A percentile compares a stretch with the other conserved stretches of the same genome.
Evolutionary conservation across 2,329 filamentous ascomycete species (phyloP).

Genomic region (Trichocomaceae sp.): DNA sequence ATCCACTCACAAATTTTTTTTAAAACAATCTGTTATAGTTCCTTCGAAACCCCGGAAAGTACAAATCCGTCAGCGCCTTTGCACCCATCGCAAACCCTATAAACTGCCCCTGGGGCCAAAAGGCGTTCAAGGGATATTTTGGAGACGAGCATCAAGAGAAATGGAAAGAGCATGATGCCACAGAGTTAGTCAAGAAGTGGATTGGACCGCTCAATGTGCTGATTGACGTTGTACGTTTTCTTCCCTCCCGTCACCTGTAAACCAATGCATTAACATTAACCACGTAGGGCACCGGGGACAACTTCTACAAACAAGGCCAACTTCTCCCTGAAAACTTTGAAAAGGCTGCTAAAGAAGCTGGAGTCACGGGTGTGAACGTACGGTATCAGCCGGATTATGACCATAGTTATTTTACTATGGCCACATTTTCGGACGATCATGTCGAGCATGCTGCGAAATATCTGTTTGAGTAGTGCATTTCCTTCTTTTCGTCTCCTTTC

Average conservation of each 20-base stretch:
- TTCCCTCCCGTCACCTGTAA: not conserved
- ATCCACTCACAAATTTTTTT: not conserved
- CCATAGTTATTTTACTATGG: constrained; percentile 96
- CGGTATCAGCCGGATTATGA: constrained; percentile 89
- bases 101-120: constrained; percentile 87
- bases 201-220: constrained; percentile 67
- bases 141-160: constrained; percentile 62
- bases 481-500: constrained; percentile 3
- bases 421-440: constrained; percentile 83
- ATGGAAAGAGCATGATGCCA: constrained; percentile 89
- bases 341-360: constrained; percentile 67
- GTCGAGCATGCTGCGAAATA: constrained; percentile 87
- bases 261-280: not conserved
- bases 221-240: constrained; percentile 69
- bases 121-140: constrained; percentile 89
- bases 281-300: constrained; percentile 74
- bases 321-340: constrained; percentile 90
- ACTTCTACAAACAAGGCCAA: constrained; percentile 93
- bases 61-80: constrained; percentile 83
- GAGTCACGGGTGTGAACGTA: constrained; percentile 64
- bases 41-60: constrained; percentile 83
- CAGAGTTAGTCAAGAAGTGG: constrained; percentile 75
- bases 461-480: constrained; percentile 54
- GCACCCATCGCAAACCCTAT: constrained; percentile 83
- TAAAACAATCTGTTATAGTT: constrained; percentile 50